Evolutionary conservation across 2,329 filamentous ascomycete species (phyloP), one percentile per base, ranked within the genome.

Genomic region (Colletotrichum karsti): DNA sequence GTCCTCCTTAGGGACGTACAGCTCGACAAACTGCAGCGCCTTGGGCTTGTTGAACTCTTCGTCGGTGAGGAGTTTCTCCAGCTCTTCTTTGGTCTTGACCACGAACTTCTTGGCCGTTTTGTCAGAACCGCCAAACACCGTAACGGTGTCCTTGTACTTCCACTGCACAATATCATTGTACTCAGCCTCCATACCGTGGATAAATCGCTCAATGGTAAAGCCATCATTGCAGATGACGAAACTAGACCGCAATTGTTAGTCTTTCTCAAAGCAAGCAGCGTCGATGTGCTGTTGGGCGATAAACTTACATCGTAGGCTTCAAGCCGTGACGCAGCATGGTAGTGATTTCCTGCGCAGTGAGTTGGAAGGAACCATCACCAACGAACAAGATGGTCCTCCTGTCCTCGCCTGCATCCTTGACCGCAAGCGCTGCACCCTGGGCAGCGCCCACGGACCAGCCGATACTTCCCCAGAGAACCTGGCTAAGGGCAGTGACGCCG

Each of bases 201-300:
- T 97, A 77, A 89, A 92, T 30, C 94, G 90, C 81, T 97, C 94
- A 77, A 97, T 96, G 9, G 94, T 96, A 81, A 93, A 97, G 10
- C 94, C 94, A 42, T 95, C 89, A 77, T 97, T 97, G 85, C 92
- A 94, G 72, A 97, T 91, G 70, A 96, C 85, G 77, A 97, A 95
- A 70, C 88, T 89, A 62, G 7, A 37, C n/a, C 56, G 3, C 4
- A 37, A 18, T 35, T 12, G 63, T 78, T 69, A 78, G 72, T 53
- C 54, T 55, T 12, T 12, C 13, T 26, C 4, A 15, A 26, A n/a
- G n/a, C n/a, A n/a, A n/a, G n/a, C n/a, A n/a, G n/a, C n/a, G n/a
- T n/a, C n/a, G n/a, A n/a, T n/a, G n/a, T n/a, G n/a, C n/a, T n/a
- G n/a, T n/a, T n/a, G n/a, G n/a, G n/a, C n/a, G n/a, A n/a, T n/a